Conservation (phyloP, 2,329 filamentous ascomycete genomes). For the Harringtonia aguacate region DNA sequence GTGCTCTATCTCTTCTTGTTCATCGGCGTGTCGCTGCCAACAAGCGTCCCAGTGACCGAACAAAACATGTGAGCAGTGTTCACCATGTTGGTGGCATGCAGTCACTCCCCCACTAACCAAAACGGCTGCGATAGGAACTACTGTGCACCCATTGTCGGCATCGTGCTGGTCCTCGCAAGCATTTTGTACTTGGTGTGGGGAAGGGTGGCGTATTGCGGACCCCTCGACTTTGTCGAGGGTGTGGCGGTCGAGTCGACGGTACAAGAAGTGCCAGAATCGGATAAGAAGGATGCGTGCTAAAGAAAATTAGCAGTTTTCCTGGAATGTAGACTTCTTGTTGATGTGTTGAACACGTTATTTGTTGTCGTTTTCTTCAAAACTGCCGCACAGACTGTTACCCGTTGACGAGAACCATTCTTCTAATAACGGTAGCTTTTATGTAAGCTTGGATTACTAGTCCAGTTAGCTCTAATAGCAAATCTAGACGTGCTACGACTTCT, state of each 20-base stretch:
- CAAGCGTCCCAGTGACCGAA: slow-evolving; percentile 1
- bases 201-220: neutral
- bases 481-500: too few relatives aligned
- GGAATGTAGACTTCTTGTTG: too few relatives aligned
- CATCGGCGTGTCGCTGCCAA: slow-evolving; percentile 1
- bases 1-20: slow-evolving; percentile 1
- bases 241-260: neutral
- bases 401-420: too few relatives aligned
- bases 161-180: neutral
- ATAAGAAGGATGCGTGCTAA: too few relatives aligned
- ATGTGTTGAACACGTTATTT: too few relatives aligned
- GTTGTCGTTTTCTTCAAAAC: too few relatives aligned
- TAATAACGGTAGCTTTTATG: too few relatives aligned
- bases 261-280: neutral
- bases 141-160: slow-evolving; percentile 2
- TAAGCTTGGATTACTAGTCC: too few relatives aligned
- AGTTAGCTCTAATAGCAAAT: too few relatives aligned
- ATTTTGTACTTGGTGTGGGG: slow-evolving; percentile 3
- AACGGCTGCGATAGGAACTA: slow-evolving; percentile 5
- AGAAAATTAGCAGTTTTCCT: too few relatives aligned
- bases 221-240: neutral
- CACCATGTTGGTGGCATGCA: neutral
- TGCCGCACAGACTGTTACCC: too few relatives aligned
- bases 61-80: slow-evolving; percentile 4
- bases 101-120: neutral